A percentile compares a stretch with the other conserved stretches of the same genome.
These are phyloP conservation scores for Penicillium dipodomyicola DNA, from an alignment of 495 filamentous ascomycete genomes.

Conservation along the genomic window DNA sequence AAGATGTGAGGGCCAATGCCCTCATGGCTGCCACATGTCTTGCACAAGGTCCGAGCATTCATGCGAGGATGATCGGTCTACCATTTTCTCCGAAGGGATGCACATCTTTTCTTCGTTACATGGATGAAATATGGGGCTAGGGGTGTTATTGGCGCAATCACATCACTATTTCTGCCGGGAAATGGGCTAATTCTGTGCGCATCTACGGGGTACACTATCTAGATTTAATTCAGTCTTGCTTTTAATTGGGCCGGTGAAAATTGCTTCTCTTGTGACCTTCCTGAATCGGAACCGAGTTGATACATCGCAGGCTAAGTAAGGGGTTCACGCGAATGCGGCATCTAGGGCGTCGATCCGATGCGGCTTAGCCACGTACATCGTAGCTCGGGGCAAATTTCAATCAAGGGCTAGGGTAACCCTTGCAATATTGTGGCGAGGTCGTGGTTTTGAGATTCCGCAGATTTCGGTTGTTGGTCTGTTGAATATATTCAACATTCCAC, in stretches of 20 bases:
- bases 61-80: constrained; percentile 13
- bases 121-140: neutral
- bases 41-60: constrained; percentile 8
- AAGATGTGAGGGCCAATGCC: constrained; percentile 22
- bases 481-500: constrained; percentile 4
- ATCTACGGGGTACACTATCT: neutral
- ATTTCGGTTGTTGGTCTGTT: neutral
- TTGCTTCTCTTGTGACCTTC: constrained; percentile 8
- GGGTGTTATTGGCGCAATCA: constrained; percentile 16
- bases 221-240: neutral
- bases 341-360: constrained; percentile 13
- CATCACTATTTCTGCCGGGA: neutral
- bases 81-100: constrained; percentile 3
- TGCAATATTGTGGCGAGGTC: neutral
- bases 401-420: neutral
- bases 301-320: constrained; percentile 17
- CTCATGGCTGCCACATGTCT: constrained; percentile 34
- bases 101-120: neutral
- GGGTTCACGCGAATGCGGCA: constrained; percentile 1
- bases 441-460: neutral
- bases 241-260: neutral
- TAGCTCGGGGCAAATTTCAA: neutral
- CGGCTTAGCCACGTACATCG: neutral
- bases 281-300: constrained; percentile 4
- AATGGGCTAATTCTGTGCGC: neutral